Evolutionary conservation across 1,284 basidiomycete genomes (phyloP).

Genomic region (Cutaneotrichosporon spelunceum): DNA sequence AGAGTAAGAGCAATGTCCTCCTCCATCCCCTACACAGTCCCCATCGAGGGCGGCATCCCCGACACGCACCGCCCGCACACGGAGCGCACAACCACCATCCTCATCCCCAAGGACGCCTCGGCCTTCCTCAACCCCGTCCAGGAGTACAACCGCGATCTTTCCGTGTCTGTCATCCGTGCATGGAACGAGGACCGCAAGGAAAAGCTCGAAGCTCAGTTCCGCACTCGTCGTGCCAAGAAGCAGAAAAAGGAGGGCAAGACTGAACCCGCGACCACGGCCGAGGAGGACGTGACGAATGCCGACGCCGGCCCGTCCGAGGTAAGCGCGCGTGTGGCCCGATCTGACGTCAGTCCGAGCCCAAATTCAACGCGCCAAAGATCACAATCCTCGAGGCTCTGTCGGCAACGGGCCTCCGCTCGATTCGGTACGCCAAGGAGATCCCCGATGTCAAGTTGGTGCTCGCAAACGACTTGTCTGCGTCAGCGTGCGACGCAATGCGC

Average conservation of each 20-base stretch:
- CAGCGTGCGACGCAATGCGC: constrained; percentile 81
- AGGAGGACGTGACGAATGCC: constrained; percentile 15
- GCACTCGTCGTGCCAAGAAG: constrained; percentile 32
- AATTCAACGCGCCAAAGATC: constrained; percentile 64
- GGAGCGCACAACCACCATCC: constrained; percentile 78
- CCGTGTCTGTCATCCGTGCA: constrained; percentile 82
- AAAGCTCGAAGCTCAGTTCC: constrained; percentile 58
- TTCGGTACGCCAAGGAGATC: constrained; percentile 97
- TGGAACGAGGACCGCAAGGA: constrained; percentile 56
- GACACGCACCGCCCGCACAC: constrained; percentile 74
- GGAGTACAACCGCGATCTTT: constrained; percentile 95
- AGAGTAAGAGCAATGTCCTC: constrained; percentile 16
- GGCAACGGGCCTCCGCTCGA: constrained; percentile 90
- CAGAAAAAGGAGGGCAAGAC: constrained; percentile 24
- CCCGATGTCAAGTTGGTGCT: constrained; percentile 86
- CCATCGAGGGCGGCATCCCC: constrained; percentile 56
- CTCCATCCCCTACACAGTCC: constrained; percentile 36
- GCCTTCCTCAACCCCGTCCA: constrained; percentile 97
- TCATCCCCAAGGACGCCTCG: constrained; percentile 69
- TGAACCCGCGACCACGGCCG: constrained; percentile 16
- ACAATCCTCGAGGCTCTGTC: constrained; percentile 91
- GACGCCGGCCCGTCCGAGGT: constrained; percentile 12
- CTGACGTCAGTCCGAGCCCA: constrained; percentile 21
- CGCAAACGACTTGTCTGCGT: constrained; percentile 85
- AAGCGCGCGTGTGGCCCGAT: neutral